These are phyloP conservation scores for Cadophora gregata DNA, from an alignment of 2,329 filamentous ascomycete species.

Conservation along the genomic window DNA sequence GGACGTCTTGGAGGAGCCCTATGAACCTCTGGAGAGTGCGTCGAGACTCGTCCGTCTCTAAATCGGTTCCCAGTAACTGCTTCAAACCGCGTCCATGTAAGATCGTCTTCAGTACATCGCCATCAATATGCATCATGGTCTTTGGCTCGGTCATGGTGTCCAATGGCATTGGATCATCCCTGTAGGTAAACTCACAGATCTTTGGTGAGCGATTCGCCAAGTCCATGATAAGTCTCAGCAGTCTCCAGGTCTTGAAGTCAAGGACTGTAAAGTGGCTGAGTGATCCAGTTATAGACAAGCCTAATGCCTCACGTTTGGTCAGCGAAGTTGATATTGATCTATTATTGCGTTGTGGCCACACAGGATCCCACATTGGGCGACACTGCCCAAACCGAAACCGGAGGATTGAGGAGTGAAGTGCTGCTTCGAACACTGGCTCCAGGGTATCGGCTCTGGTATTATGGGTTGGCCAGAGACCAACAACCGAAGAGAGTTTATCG, in stretches of 20 bases:
- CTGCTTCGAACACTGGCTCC: conserved; percentile 58
- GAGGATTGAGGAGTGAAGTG: conserved; percentile 61
- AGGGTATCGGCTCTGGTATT: conserved; percentile 41
- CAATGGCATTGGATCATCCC: conserved; percentile 32
- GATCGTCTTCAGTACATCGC: conserved; percentile 66
- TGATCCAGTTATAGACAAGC: conserved; percentile 72
- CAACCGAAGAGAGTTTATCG: conserved; percentile 41
- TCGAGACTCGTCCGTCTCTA: conserved; percentile 18
- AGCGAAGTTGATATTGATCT: neutral
- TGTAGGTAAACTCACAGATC: conserved; percentile 57
- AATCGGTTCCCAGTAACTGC: conserved; percentile 45
- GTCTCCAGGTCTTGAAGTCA: conserved; percentile 63
- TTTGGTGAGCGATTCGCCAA: conserved; percentile 57
- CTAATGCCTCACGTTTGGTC: conserved; percentile 58
- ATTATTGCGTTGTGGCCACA: conserved; percentile 23
- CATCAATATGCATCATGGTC: conserved; percentile 67
- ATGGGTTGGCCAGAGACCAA: conserved; percentile 42
- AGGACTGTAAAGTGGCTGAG: conserved; percentile 74
- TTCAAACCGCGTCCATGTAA: conserved; percentile 55
- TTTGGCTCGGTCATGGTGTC: conserved; percentile 52
- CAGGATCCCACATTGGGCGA: conserved; percentile 46
- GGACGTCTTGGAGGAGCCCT: conserved; percentile 56
- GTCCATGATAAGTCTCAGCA: conserved; percentile 77
- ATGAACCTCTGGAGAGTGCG: conserved; percentile 48
- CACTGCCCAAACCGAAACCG: conserved; percentile 60